Evolutionary conservation across 345 rosid genomes (phyloP), one percentile per base, ranked within the genome.

Genomic region (Turnera subulata): DNA sequence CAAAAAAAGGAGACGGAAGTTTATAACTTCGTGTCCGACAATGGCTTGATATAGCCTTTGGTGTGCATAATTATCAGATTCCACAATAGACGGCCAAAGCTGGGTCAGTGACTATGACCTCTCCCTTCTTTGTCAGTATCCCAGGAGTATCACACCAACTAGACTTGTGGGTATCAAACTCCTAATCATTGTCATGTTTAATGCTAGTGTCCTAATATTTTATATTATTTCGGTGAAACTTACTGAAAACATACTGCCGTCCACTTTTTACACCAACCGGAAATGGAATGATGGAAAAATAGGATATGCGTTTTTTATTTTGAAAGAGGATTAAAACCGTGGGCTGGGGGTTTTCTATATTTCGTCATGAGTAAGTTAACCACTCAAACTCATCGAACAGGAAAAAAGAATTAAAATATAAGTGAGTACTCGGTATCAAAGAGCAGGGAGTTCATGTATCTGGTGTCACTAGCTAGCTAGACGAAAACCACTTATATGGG

Each of bases 71-170:
- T 71, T 58, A 54, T 63, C 71, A 65, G 64, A 76, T 68, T 70
- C 79, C 77, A 48, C 51, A 46, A 62, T 46, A 50, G 66, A 63
- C 56, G 69, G 77, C 71, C 45, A 6, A 26, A 57, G 39, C 18
- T 20, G 52, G 37, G 45, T 53, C 18, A 24, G 58, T 17, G 54
- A 19, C 18, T 45, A 63, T 46, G 19, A 39, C 33, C 20, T 14
- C 20, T 22, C 20, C 17, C 20, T 22, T 5, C 6, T 47, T 76
- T 82, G 86, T 69, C 83, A 7, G 61, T 74, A 57, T 67, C 6
- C 29, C 6, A 42, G 63, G 66, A 47, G 79, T 22, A 78, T 76
- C 83, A n/a, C 25, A 48, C 68, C 69, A 48, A 55, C 68, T 35
- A 38, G 48, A 24, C 53, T 25, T 46, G 5, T 20, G 13, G 65